Conservation (phyloP, 345 rosid genomes). For the Rubroshorea leprosula region DNA sequence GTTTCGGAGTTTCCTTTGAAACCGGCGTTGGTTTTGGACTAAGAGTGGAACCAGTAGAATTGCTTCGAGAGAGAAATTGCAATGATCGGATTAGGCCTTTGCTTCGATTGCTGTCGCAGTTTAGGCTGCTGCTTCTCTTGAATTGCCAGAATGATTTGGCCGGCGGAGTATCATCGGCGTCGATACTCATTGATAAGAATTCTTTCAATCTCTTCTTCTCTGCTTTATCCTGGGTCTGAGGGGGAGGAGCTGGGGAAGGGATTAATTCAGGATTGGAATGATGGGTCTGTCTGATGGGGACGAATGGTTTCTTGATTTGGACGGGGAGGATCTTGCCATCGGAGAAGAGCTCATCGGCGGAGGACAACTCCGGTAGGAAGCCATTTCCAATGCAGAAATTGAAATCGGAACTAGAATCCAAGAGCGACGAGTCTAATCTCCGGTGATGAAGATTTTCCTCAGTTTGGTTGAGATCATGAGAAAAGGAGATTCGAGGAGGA, state of each 20-base stretch:
- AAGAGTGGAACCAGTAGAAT: conserved; percentile 75
- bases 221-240: conserved; percentile 11
- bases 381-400: conserved; percentile 55
- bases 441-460: conserved; percentile 21
- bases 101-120: conserved; percentile 49
- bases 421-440: conserved; percentile 44
- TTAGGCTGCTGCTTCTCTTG: conserved; percentile 80
- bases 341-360: conserved; percentile 89
- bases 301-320: conserved; percentile 46
- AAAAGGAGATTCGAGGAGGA: conserved; percentile 72
- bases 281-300: conserved; percentile 1
- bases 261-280: conserved; percentile 21
- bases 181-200: conserved; percentile 39
- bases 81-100: conserved; percentile 56
- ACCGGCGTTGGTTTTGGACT: conserved; percentile 38
- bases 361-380: conserved; percentile 48
- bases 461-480: conserved; percentile 50
- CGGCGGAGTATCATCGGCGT: conserved; percentile 32
- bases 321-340: conserved; percentile 77
- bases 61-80: conserved; percentile 70
- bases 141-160: conserved; percentile 62
- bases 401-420: conserved; percentile 51
- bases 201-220: conserved; percentile 80
- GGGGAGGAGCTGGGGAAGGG: conserved; percentile 15
- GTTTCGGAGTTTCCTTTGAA: conserved; percentile 40